Percentiles rank a stretch among this genome's conserved stretches.
These are phyloP conservation scores for Jimgerdemannia flammicorona DNA, from an alignment of 192 early-diverging fungal species.

Conservation along the genomic window DNA sequence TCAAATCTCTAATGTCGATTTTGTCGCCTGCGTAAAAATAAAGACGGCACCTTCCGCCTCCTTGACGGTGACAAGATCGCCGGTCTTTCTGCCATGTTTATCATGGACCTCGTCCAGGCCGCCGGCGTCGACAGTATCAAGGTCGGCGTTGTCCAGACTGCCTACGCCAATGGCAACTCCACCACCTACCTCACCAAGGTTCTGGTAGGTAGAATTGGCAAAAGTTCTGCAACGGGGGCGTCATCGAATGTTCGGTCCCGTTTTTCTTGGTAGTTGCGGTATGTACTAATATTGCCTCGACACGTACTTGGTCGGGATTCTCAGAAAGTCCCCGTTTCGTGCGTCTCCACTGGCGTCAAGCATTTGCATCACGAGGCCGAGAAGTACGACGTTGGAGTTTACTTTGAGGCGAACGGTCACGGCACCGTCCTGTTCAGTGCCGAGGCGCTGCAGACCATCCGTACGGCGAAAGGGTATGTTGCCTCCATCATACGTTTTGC, in stretches of 20 bases:
- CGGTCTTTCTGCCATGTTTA: slow-evolving; percentile 88
- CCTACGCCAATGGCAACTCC: slow-evolving; percentile 98
- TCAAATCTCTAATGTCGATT: too few relatives aligned
- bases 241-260: neutral
- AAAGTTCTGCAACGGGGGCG: neutral
- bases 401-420: slow-evolving; percentile 99
- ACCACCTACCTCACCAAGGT: slow-evolving; percentile 88
- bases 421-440: slow-evolving; percentile 96
- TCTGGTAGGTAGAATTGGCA: slow-evolving; percentile 51
- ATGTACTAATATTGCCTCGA: neutral
- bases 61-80: slow-evolving; percentile 99
- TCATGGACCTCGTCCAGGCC: slow-evolving; percentile 84
- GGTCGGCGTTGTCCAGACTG: slow-evolving; percentile 98
- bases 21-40: neutral
- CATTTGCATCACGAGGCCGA: slow-evolving; percentile 98
- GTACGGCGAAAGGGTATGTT: slow-evolving; percentile 54
- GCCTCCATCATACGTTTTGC: neutral
- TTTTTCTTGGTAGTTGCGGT: slow-evolving; percentile 1
- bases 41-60: slow-evolving; percentile 76
- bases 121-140: slow-evolving; percentile 75
- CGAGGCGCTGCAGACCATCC: slow-evolving; percentile 71
- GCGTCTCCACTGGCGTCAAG: slow-evolving; percentile 97
- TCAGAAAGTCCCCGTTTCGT: slow-evolving; percentile 90
- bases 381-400: slow-evolving; percentile 96
- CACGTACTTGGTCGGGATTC: neutral